Percentiles rank a stretch among this genome's conserved stretches.
Evolutionary conservation across 2,329 filamentous ascomycete species (phyloP).

Genomic region (Ascochyta lentis): DNA sequence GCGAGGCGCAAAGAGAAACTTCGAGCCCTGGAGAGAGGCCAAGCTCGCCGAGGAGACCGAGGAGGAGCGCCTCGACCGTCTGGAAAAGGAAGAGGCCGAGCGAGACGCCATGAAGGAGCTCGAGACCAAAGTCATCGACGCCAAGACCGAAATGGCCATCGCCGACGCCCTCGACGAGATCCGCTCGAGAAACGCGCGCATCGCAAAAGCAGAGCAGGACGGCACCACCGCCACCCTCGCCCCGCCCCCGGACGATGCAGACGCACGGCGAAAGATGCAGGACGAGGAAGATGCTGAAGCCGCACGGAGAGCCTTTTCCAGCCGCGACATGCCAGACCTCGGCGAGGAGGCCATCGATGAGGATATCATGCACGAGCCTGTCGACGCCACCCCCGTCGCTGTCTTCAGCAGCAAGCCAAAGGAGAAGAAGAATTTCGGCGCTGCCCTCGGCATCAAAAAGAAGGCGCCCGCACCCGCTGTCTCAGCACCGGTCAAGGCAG

Average conservation of each 20-base stretch:
- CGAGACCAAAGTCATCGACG: conserved; percentile 91
- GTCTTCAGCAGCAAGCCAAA: conserved; percentile 79
- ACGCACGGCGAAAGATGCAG: conserved; percentile 66
- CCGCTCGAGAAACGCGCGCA: conserved; percentile 84
- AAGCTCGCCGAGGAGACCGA: conserved; percentile 77
- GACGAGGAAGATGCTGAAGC: conserved; percentile 85
- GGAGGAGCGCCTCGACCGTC: conserved; percentile 81
- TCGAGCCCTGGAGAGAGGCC: conserved; percentile 84
- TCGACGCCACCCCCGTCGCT: conserved; percentile 51
- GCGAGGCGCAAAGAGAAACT: conserved; percentile 86
- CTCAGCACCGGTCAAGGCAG: conserved; percentile 16
- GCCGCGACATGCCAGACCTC: conserved; percentile 47
- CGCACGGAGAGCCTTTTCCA: conserved; percentile 77
- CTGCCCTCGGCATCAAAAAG: conserved; percentile 79
- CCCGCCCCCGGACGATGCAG: conserved; percentile 57
- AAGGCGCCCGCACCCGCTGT: conserved; percentile 26
- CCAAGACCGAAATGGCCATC: conserved; percentile 93
- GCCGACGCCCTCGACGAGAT: conserved; percentile 97
- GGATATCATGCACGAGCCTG: conserved; percentile 47
- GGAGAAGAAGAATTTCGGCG: conserved; percentile 83
- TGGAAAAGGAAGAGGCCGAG: conserved; percentile 81
- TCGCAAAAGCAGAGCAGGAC: conserved; percentile 75
- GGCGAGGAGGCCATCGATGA: conserved; percentile 61
- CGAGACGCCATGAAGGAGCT: conserved; percentile 93
- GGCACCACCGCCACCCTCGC: conserved; percentile 63